Percentiles rank a stretch among this genome's conserved stretches.
Evolutionary conservation across 1,284 basidiomycete genomes (phyloP).

Genomic region (Cutaneotrichosporon dermatis): DNA sequence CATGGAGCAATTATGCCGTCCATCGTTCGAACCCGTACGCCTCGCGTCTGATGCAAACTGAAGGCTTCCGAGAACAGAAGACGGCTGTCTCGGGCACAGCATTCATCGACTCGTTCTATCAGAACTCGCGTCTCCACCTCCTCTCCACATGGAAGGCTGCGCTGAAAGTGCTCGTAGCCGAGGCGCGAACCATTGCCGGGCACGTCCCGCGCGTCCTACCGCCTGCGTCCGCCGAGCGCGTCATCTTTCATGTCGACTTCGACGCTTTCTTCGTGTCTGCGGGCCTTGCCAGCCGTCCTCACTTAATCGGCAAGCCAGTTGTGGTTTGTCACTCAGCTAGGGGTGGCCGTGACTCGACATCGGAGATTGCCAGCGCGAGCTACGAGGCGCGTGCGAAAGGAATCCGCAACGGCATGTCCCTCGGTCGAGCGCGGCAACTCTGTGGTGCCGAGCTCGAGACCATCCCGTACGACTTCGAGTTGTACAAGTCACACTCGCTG

Average conservation of each 20-base stretch:
- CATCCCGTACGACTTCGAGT: conserved; percentile 63
- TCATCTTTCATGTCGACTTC: conserved; percentile 93
- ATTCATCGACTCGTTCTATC: conserved; percentile 86
- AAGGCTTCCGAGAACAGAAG: conserved; percentile 77
- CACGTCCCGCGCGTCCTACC: conserved; percentile 17
- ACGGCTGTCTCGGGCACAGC: conserved; percentile 68
- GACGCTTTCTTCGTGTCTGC: conserved; percentile 96
- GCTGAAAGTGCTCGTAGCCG: conserved; percentile 70
- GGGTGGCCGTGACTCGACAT: conserved; percentile 67
- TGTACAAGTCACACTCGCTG: conserved; percentile 75
- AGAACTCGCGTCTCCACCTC: conserved; percentile 86
- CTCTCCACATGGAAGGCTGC: conserved; percentile 90
- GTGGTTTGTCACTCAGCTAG: conserved; percentile 89
- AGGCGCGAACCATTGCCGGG: conserved; percentile 56
- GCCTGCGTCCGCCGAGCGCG: conserved; percentile 50
- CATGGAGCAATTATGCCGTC: conserved; percentile 53
- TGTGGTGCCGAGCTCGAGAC: conserved; percentile 60
- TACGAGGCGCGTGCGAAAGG: conserved; percentile 88
- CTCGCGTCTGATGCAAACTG: conserved; percentile 68
- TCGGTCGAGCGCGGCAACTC: conserved; percentile 76
- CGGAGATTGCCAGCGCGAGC: conserved; percentile 89
- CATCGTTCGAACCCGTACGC: conserved; percentile 60
- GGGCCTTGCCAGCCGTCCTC: conserved; percentile 70
- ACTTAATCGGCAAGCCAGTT: conserved; percentile 76
- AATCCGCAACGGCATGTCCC: conserved; percentile 89